A percentile compares a stretch with the other conserved stretches of the same genome.
These are phyloP conservation scores for Oxyria digyna DNA, from an alignment of 148 eudicot species.

Conservation along the genomic window DNA sequence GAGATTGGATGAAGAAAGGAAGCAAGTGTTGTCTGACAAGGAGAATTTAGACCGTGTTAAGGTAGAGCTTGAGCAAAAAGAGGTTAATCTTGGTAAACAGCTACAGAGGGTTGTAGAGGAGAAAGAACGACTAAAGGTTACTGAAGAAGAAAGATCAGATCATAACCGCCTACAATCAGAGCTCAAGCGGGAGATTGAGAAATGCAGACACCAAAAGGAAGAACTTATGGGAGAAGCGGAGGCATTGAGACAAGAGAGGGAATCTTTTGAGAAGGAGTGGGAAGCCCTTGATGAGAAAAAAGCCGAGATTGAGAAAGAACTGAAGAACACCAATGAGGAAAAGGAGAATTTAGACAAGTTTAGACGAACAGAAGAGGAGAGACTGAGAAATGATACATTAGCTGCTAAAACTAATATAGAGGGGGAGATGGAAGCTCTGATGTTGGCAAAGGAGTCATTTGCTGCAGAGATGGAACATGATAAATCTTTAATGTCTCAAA, in stretches of 20 bases:
- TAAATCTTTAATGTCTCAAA: slow-evolving; percentile 50
- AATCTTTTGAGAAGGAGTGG: slow-evolving; percentile 91
- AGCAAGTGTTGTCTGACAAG: slow-evolving; percentile 40
- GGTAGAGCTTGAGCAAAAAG: slow-evolving; percentile 51
- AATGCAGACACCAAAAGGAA: slow-evolving; percentile 57
- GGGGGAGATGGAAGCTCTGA: slow-evolving; percentile 67
- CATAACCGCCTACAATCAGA: slow-evolving; percentile 66
- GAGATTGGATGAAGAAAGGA: slow-evolving; percentile 52
- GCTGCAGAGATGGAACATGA: slow-evolving; percentile 77
- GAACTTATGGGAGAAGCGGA: slow-evolving; percentile 60
- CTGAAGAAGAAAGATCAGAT: slow-evolving; percentile 76
- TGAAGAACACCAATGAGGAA: slow-evolving; percentile 38
- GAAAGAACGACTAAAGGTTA: slow-evolving; percentile 63
- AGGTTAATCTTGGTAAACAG: slow-evolving; percentile 42
- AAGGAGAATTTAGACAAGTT: slow-evolving; percentile 52
- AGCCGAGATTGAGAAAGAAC: slow-evolving; percentile 37
- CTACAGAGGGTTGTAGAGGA: slow-evolving; percentile 34
- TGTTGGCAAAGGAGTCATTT: slow-evolving; percentile 65
- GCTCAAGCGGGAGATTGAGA: slow-evolving; percentile 62
- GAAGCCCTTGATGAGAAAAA: slow-evolving; percentile 87
- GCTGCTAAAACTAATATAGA: slow-evolving; percentile 47
- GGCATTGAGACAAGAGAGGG: slow-evolving; percentile 63
- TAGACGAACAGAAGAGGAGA: slow-evolving; percentile 58
- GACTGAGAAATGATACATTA: slow-evolving; percentile 46
- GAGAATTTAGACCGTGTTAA: slow-evolving; percentile 47